These are phyloP conservation scores for Tephrocybe sp. DNA, from an alignment of 768 basidiomycete genomes.

Conservation along the genomic window DNA sequence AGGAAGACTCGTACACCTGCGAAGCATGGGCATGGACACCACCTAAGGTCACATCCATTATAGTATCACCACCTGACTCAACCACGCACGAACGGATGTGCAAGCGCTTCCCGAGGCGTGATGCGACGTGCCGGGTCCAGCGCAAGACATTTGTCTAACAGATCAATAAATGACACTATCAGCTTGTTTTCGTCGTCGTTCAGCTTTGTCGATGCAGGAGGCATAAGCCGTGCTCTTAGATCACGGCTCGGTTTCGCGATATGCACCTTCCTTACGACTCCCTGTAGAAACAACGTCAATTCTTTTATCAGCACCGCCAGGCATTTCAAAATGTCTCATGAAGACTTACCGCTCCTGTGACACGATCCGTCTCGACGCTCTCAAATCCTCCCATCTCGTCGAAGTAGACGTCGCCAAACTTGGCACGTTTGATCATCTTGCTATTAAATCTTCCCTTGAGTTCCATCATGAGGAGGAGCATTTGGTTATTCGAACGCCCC, in stretches of 20 bases:
- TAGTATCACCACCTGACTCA: slow-evolving; percentile 14
- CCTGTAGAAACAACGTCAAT: slow-evolving; percentile 40
- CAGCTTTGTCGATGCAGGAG: slow-evolving; percentile 70
- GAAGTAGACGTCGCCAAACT: slow-evolving; percentile 90
- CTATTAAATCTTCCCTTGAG: slow-evolving; percentile 90
- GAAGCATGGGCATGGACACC: neutral
- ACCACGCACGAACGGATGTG: slow-evolving; percentile 80
- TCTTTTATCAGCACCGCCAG: slow-evolving; percentile 19
- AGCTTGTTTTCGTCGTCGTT: slow-evolving; percentile 88
- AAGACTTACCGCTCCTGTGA: slow-evolving; percentile 75
- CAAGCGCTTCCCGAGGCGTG: slow-evolving; percentile 85
- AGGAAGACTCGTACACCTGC: neutral
- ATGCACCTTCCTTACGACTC: slow-evolving; percentile 76
- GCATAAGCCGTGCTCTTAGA: slow-evolving; percentile 78
- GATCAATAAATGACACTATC: slow-evolving; percentile 77
- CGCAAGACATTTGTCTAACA: slow-evolving; percentile 86
- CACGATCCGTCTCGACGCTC: slow-evolving; percentile 79
- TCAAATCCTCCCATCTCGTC: slow-evolving; percentile 89
- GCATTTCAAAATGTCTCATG: slow-evolving; percentile 2
- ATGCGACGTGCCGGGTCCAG: slow-evolving; percentile 86
- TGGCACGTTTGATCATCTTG: slow-evolving; percentile 92
- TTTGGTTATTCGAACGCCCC: slow-evolving; percentile 95
- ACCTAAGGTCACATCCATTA: neutral
- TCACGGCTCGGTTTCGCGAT: slow-evolving; percentile 82
- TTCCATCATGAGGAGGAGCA: slow-evolving; percentile 98